Conservation (phyloP, 192 early-diverging fungal genomes). For the Allomyces macrogynus region DNA sequence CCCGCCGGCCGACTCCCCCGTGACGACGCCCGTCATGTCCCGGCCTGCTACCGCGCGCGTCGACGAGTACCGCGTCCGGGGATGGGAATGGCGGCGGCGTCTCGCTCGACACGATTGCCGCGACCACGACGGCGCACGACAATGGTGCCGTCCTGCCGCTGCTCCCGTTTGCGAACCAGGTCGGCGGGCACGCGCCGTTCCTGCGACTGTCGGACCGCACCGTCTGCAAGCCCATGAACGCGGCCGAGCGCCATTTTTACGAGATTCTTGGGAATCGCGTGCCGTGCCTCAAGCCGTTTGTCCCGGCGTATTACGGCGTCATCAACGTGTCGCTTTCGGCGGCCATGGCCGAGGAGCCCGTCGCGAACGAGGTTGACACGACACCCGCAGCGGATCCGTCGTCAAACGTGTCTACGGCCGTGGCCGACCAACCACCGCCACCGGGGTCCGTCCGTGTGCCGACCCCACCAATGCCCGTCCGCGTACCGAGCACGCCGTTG, state of each 20-base stretch:
- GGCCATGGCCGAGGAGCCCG: neutral
- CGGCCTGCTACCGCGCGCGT: too few species aligned
- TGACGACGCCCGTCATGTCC: too few species aligned
- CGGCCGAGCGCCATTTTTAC: constrained; percentile 73
- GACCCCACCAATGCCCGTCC: constrained; percentile 4
- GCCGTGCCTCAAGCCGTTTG: constrained; percentile 65
- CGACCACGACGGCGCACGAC: too few species aligned
- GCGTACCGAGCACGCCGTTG: constrained; percentile 23
- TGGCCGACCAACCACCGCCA: constrained; percentile 11
- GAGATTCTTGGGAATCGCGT: constrained; percentile 55
- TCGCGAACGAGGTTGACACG: constrained; percentile 1
- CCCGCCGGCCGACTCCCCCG: too few species aligned
- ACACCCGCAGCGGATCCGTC: too few species aligned
- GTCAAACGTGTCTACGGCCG: constrained; percentile 14
- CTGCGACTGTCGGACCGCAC: constrained; percentile 90
- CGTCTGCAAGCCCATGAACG: constrained; percentile 83
- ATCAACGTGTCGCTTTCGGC: constrained; percentile 63
- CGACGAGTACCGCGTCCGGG: too few species aligned
- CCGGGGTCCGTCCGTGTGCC: constrained; percentile 17
- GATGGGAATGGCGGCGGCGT: too few species aligned
- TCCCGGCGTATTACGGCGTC: constrained; percentile 78
- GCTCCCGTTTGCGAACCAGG: constrained; percentile 58
- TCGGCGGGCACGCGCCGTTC: constrained; percentile 92
- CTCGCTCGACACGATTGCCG: too few species aligned
- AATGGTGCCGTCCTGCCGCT: too few species aligned